Conservation (phyloP, 495 filamentous ascomycete genomes). For the Neurospora sp. region DNA sequence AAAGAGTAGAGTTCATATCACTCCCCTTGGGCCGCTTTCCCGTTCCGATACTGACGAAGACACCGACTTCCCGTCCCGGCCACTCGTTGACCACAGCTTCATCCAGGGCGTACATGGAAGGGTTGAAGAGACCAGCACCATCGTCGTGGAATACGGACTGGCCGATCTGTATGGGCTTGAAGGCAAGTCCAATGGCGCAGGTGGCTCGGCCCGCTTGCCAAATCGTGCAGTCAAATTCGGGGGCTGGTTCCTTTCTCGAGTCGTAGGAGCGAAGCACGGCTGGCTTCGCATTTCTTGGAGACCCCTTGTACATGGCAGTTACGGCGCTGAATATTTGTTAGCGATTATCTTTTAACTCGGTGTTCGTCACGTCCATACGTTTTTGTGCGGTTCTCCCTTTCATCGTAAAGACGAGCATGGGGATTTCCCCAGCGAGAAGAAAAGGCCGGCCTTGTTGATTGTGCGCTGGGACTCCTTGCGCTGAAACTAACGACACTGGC, state of each 20-base stretch:
- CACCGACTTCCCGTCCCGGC: slow-evolving; percentile 81
- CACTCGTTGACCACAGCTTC: slow-evolving; percentile 89
- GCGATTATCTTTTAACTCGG: background rate
- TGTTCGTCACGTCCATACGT: slow-evolving; percentile 30
- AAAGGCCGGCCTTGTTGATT: slow-evolving; percentile 22
- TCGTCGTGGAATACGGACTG: slow-evolving; percentile 93
- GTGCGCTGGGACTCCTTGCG: slow-evolving; percentile 32
- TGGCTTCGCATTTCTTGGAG: slow-evolving; percentile 49
- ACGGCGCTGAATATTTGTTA: slow-evolving; percentile 54
- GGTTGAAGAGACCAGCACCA: slow-evolving; percentile 85
- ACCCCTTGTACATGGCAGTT: slow-evolving; percentile 84
- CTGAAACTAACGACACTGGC: slow-evolving; percentile 54
- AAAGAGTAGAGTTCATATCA: slow-evolving; percentile 56
- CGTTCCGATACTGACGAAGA: slow-evolving; percentile 86
- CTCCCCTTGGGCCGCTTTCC: slow-evolving; percentile 74
- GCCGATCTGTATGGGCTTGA: slow-evolving; percentile 91
- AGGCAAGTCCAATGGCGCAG: slow-evolving; percentile 79
- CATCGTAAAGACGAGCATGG: slow-evolving; percentile 67
- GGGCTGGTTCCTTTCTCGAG: slow-evolving; percentile 78
- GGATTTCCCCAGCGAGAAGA: slow-evolving; percentile 48
- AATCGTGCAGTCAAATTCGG: slow-evolving; percentile 82
- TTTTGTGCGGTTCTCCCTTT: slow-evolving; percentile 76
- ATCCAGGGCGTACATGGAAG: slow-evolving; percentile 72
- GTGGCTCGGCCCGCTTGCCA: slow-evolving; percentile 98
- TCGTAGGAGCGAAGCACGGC: slow-evolving; percentile 86